Conservation (phyloP, 225 moss, liverwort and hornwort species). For the Asterella californica region DNA sequence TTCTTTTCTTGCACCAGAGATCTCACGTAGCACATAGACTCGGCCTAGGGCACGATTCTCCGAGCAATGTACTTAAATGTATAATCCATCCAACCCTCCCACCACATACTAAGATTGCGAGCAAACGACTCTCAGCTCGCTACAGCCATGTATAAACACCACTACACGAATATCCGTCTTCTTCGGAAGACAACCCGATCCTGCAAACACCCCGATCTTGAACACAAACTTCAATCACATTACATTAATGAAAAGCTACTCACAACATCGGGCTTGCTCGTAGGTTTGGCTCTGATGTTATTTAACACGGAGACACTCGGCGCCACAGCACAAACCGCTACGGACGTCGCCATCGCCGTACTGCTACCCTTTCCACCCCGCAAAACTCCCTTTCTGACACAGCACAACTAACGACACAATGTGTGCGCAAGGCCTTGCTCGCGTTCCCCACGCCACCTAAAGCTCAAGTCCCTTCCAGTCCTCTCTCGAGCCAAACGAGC, state of each 20-base stretch:
- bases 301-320: neutral
- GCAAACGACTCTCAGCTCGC: neutral
- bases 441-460: neutral
- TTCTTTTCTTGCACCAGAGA: neutral
- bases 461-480: neutral
- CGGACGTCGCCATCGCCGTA: constrained; percentile 14
- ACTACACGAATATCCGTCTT: neutral
- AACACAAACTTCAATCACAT: neutral
- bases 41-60: neutral
- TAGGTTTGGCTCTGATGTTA: neutral
- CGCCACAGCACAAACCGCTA: constrained; percentile 6
- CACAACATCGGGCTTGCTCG: constrained; percentile 11
- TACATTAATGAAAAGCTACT: constrained; percentile 2
- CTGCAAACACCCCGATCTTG: too few species aligned
- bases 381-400: neutral
- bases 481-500: neutral
- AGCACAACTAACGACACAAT: neutral
- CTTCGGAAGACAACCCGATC: too few species aligned
- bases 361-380: neutral
- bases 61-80: neutral
- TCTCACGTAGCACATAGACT: neutral
- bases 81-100: neutral
- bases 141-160: neutral
- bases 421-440: neutral
- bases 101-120: neutral